Percentiles rank a stretch among this genome's conserved stretches.
Conservation (phyloP, 2,329 filamentous ascomycete species). For the Ophiocordyceps camponoti-rufipedis region DNA sequence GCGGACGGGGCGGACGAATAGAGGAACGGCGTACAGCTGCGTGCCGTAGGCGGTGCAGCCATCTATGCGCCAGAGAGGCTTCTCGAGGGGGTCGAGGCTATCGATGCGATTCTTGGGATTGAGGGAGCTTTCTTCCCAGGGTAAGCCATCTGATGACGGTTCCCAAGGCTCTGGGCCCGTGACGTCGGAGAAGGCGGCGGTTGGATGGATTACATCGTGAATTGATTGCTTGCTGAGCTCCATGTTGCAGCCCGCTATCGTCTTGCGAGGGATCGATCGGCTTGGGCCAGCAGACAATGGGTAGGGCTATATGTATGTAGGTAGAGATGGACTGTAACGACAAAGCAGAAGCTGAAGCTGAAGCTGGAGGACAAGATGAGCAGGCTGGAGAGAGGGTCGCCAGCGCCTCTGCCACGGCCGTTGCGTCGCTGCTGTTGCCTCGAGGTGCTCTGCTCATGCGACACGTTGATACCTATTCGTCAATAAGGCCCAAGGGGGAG, state of each 20-base stretch:
- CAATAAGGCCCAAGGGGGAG: background rate
- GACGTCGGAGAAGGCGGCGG: conserved; percentile 27
- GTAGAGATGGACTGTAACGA: too few relatives aligned
- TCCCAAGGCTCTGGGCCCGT: background rate
- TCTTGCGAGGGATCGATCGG: background rate
- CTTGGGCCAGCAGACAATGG: background rate
- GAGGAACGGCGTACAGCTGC: conserved; percentile 36
- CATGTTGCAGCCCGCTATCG: conserved; percentile 19
- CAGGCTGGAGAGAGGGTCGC: background rate
- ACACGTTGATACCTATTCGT: background rate
- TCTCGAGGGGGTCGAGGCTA: conserved; percentile 25
- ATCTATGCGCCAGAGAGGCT: conserved; percentile 38
- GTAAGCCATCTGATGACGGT: conserved; percentile 8
- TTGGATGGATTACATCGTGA: conserved; percentile 38
- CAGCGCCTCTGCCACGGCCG: background rate
- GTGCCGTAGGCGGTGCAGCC: conserved; percentile 37
- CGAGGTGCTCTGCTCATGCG: background rate
- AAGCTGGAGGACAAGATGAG: background rate
- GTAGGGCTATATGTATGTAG: too few relatives aligned
- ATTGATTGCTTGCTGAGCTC: conserved; percentile 33
- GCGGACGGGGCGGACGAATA: conserved; percentile 25
- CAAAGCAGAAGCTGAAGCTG: background rate
- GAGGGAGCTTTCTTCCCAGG: conserved; percentile 27
- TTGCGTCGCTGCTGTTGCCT: background rate
- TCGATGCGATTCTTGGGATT: conserved; percentile 45